Evolutionary conservation across 352 stramenopile species (phyloP).

Genomic region (Thraustochytrium striatum): DNA sequence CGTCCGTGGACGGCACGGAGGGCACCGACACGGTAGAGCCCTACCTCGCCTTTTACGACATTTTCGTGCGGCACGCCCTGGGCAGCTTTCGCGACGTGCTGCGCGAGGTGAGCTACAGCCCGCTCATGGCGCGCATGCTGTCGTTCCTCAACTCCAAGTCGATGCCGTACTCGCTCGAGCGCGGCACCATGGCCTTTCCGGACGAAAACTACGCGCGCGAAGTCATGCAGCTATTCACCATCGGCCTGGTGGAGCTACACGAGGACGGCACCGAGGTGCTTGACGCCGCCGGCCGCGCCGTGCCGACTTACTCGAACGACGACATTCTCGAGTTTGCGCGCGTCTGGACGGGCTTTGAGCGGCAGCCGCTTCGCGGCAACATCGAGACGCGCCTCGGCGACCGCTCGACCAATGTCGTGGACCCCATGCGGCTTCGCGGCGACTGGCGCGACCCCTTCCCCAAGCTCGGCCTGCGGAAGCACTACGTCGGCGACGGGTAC

Average conservation of each 20-base stretch:
- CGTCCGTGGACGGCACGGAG: neutral
- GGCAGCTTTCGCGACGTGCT: conserved; percentile 65
- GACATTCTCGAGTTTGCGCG: conserved; percentile 61
- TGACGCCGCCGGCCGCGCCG: conserved; percentile 51
- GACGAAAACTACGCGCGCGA: conserved; percentile 65
- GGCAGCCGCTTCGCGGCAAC: conserved; percentile 52
- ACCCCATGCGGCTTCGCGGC: conserved; percentile 61
- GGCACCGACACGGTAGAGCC: conserved; percentile 54
- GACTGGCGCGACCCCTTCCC: conserved; percentile 61
- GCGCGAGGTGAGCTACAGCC: conserved; percentile 61
- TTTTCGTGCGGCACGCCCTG: conserved; percentile 65
- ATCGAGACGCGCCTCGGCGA: conserved; percentile 51
- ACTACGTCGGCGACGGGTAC: conserved; percentile 62
- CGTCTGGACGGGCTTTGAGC: conserved; percentile 63
- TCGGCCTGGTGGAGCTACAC: conserved; percentile 60
- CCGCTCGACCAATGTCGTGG: conserved; percentile 52
- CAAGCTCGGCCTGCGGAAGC: conserved; percentile 60
- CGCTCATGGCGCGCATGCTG: conserved; percentile 66
- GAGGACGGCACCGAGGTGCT: conserved; percentile 57
- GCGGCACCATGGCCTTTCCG: conserved; percentile 57
- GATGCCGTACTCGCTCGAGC: conserved; percentile 53
- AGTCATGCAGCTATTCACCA: conserved; percentile 63
- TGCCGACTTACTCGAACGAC: conserved; percentile 58
- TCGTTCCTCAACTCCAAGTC: conserved; percentile 60
- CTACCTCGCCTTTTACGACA: conserved; percentile 64